Evolutionary conservation across 768 basidiomycete species (phyloP).

Genomic region (Porpolomopsis calyptriformis): DNA sequence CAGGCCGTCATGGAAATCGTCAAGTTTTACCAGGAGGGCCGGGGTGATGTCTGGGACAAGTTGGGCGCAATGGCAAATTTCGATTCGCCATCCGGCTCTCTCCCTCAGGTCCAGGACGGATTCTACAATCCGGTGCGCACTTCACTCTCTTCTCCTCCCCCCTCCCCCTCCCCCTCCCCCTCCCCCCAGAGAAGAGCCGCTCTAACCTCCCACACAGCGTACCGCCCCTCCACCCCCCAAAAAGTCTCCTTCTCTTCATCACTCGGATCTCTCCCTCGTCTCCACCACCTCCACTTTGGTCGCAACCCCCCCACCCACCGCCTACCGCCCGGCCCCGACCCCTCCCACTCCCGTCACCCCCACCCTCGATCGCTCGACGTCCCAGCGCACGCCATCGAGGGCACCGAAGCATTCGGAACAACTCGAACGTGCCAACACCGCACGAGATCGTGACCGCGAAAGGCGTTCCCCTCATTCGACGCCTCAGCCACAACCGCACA

Average conservation of each 20-base stretch:
- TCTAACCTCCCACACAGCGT: slow-evolving; percentile 12
- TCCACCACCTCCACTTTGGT: slow-evolving; percentile 10
- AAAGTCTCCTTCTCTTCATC: slow-evolving; percentile 22
- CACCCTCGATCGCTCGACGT: slow-evolving; percentile 77
- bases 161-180: slow-evolving; percentile 12
- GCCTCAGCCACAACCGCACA: slow-evolving; percentile 18
- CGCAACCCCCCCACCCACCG: slow-evolving; percentile 30
- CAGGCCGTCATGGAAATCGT: slow-evolving; percentile 98
- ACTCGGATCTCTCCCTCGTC: slow-evolving; percentile 11
- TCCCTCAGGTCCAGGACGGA: slow-evolving; percentile 33
- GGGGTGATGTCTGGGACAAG: slow-evolving; percentile 79
- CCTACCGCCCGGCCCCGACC: slow-evolving; percentile 70
- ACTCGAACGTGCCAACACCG: slow-evolving; percentile 60
- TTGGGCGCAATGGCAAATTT: slow-evolving; percentile 47
- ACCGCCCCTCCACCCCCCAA: slow-evolving; percentile 43
- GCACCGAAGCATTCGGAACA: slow-evolving; percentile 34
- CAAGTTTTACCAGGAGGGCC: slow-evolving; percentile 92
- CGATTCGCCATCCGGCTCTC: slow-evolving; percentile 12
- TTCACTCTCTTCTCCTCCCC: slow-evolving; percentile 13
- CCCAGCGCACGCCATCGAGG: slow-evolving; percentile 64
- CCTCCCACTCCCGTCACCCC: slow-evolving; percentile 56
- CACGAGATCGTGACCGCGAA: slow-evolving; percentile 39
- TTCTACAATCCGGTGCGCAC: slow-evolving; percentile 47
- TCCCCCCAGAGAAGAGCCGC: slow-evolving; percentile 9
- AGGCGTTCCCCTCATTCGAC: slow-evolving; percentile 28